phyloP scores from a whole-genome alignment of 2,329 filamentous ascomycete species.

The Scorias spongiosa region DNA sequence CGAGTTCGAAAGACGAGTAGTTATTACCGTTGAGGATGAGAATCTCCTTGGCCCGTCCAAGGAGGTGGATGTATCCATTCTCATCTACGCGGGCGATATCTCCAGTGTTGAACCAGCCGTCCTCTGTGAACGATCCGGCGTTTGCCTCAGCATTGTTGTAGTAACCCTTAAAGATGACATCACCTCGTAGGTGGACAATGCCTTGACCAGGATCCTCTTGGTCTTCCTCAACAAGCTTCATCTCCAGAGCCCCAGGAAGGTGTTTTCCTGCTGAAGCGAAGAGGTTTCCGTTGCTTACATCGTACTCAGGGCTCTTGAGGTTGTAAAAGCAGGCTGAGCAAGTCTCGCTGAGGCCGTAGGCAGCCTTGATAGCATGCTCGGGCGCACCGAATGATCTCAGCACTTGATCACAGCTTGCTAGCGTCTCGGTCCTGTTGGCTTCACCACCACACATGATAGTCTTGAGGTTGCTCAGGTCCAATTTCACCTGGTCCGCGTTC shows the following conservation, averaged over 20 bases:
- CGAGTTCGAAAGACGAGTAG: constrained; percentile 10
- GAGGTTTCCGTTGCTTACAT: constrained; percentile 4
- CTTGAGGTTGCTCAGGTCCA: constrained; percentile 18
- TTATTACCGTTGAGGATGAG: constrained; percentile 12
- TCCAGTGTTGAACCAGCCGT: constrained; percentile 23
- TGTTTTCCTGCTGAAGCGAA: constrained; percentile 10
- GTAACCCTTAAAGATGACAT: constrained; percentile 25
- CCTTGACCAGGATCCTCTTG: background rate
- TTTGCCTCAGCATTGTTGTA: constrained; percentile 21
- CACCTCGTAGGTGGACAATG: constrained; percentile 3
- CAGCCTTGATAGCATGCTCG: constrained; percentile 7
- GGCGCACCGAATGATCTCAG: constrained; percentile 6
- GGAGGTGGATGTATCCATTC: constrained; percentile 8
- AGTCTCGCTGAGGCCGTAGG: constrained; percentile 11
- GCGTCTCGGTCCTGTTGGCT: constrained; percentile 20
- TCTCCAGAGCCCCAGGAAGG: constrained; percentile 5
- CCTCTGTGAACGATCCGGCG: constrained; percentile 17
- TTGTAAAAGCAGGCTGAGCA: constrained; percentile 13
- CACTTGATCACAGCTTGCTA: constrained; percentile 5
- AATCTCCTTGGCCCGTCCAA: constrained; percentile 11
- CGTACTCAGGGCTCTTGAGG: constrained; percentile 6
- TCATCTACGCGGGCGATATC: constrained; percentile 9
- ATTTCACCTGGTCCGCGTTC: constrained; percentile 1
- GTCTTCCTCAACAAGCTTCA: constrained; percentile 4
- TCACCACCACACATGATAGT: constrained; percentile 32